Evolutionary conservation across 2,329 filamentous ascomycete species (phyloP), one percentile per base, ranked within the genome.

Genomic region (Camillea tinctor): DNA sequence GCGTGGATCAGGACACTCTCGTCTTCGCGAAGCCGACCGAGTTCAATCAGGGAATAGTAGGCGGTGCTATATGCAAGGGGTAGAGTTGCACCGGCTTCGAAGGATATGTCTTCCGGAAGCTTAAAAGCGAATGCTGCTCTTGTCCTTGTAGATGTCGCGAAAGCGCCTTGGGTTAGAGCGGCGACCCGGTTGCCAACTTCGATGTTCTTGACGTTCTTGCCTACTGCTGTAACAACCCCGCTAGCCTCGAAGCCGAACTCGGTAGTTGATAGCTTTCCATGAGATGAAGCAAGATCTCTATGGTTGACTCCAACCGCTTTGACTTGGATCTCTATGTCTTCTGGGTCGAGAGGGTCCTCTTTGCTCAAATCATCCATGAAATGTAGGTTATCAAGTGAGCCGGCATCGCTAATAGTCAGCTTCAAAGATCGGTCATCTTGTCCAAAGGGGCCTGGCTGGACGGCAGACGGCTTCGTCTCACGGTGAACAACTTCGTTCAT

Each of bases 401-500:
- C 70, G 6, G 64, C 56, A 15, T 68, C 68, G 1, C 59, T 60
- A 48, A 72, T 70, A 2, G 64, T 60, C 60, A 72, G 59, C 60
- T 72, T 73, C 11, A 73, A 62, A 21, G 60, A 44, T 20, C 70
- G 65, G 23, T 67, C 60, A 9, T 53, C 57, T 50, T 68, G 62
- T 0, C 72, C 70, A 62, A 84, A 84, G 1, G 74, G 70, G 5
- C 74, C 73, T 0, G 74, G 69, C 58, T 78, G 75, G 4, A 78
- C 66, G 2, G 70, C 68, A 3, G 71, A 72, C 0, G 74, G 71
- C 55, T 77, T 76, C 1, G 76, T 80, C 62, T 79, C 73, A 17
- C 74, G 72, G 62, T 80, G 75, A 13, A 82, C 77, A 11, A 76
- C 72, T 20, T 76, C 75, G 64, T 80, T 77, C 70, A 78, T 76